These are phyloP conservation scores for Verticillium alfalfae DNA, from an alignment of 2,329 filamentous ascomycete species.

Conservation along the genomic window DNA sequence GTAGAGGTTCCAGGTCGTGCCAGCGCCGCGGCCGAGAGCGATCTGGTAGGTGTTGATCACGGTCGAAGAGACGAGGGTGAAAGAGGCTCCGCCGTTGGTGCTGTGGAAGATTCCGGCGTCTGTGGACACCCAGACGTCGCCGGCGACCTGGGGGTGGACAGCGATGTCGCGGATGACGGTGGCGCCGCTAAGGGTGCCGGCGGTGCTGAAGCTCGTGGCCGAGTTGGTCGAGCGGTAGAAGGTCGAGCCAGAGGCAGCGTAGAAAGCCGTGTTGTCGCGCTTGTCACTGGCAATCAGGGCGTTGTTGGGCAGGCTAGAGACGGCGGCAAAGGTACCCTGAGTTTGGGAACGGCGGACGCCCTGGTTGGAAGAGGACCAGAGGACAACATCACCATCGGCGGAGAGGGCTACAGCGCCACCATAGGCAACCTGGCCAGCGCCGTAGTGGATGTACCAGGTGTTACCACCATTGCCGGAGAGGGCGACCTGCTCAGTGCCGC, in stretches of 20 bases:
- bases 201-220: conserved; percentile 37
- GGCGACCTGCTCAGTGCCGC: conserved; percentile 37
- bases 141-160: conserved; percentile 47
- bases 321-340: conserved; percentile 34
- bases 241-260: conserved; percentile 36
- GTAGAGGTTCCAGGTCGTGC: conserved; percentile 37
- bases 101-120: conserved; percentile 49
- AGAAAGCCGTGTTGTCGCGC: conserved; percentile 45
- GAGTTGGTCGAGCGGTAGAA: conserved; percentile 49
- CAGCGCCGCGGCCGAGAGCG: conserved; percentile 34
- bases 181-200: conserved; percentile 28
- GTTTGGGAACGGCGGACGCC: conserved; percentile 36
- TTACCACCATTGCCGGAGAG: conserved; percentile 44
- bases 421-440: conserved; percentile 33
- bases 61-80: conserved; percentile 28
- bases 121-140: conserved; percentile 55
- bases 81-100: conserved; percentile 42
- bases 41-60: conserved; percentile 35
- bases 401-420: conserved; percentile 44
- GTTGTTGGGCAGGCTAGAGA: conserved; percentile 35
- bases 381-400: conserved; percentile 41
- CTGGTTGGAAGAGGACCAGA: conserved; percentile 37
- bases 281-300: conserved; percentile 51
- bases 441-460: conserved; percentile 42
- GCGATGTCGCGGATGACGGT: conserved; percentile 49